These are phyloP conservation scores for Cymbidium sinense DNA, from an alignment of 106 monocot genomes.

Conservation along the genomic window DNA sequence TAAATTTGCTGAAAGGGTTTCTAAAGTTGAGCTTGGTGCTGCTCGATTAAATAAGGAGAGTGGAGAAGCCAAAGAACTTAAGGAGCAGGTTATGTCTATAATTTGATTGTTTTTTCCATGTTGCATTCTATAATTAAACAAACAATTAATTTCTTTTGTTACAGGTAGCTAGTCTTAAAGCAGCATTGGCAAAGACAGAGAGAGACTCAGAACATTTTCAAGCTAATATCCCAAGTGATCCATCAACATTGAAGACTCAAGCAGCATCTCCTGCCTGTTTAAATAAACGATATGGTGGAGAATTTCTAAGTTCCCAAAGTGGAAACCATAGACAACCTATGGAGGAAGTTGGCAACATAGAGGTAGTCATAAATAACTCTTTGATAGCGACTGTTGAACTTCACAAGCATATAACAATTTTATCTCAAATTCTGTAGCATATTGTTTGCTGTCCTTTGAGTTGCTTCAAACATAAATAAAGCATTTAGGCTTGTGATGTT, in stretches of 20 bases:
- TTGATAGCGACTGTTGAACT: no score
- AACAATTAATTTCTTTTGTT: not conserved
- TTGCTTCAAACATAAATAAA: no score
- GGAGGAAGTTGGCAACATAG: slow-evolving; percentile 77
- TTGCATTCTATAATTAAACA: not conserved
- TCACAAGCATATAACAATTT: no score
- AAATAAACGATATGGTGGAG: slow-evolving; percentile 22
- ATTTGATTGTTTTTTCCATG: not conserved
- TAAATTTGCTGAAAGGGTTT: slow-evolving; percentile 96
- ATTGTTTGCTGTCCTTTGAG: no score
- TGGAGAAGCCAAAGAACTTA: slow-evolving; percentile 78
- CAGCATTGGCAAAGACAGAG: slow-evolving; percentile 61
- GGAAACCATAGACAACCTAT: slow-evolving; percentile 38
- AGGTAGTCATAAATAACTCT: slow-evolving; percentile 39
- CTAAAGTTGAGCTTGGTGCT: slow-evolving; percentile 92
- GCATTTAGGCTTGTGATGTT: no score
- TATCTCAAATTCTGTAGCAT: no score
- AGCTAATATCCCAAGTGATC: slow-evolving; percentile 25
- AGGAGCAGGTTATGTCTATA: slow-evolving; percentile 61
- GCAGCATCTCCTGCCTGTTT: slow-evolving; percentile 31
- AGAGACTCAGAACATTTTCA: slow-evolving; percentile 34
- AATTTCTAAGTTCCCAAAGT: slow-evolving; percentile 19
- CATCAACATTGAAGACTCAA: slow-evolving; percentile 28
- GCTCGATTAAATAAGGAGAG: slow-evolving; percentile 75
- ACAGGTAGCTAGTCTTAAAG: slow-evolving; percentile 74